These are phyloP conservation scores for Penicillium diatomitis DNA, from an alignment of 495 filamentous ascomycete genomes.

Conservation along the genomic window DNA sequence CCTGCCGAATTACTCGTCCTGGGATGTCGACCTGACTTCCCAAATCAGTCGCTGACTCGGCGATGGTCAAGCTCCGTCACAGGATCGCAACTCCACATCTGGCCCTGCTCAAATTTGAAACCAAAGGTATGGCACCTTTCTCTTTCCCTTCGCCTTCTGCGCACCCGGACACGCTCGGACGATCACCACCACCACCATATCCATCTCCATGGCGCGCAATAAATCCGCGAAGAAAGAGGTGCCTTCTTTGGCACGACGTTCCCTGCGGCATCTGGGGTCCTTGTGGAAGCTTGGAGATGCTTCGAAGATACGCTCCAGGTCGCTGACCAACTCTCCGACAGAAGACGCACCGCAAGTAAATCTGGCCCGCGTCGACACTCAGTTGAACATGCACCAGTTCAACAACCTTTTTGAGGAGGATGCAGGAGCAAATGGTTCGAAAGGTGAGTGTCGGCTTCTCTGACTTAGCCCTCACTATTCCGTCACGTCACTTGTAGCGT, in stretches of 20 bases:
- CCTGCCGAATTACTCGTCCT: neutral
- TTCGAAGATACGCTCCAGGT: neutral
- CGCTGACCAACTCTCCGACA: neutral
- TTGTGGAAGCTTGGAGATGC: neutral
- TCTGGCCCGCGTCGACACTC: constrained; percentile 35
- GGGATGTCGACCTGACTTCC: constrained; percentile 6
- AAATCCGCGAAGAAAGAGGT: neutral
- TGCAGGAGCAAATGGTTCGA: constrained; percentile 7
- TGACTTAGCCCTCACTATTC: too few species aligned
- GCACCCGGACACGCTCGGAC: neutral
- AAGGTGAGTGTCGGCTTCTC: constrained; percentile 7
- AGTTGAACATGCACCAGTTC: constrained; percentile 38
- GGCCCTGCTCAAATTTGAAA: constrained; percentile 19
- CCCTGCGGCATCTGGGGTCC: constrained; percentile 7
- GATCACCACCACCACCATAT: neutral
- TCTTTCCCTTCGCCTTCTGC: neutral
- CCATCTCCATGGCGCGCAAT: neutral
- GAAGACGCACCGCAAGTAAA: constrained; percentile 30
- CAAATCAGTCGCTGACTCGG: constrained; percentile 13
- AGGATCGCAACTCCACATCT: constrained; percentile 19
- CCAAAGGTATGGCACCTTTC: constrained; percentile 1
- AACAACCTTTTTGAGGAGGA: constrained; percentile 28
- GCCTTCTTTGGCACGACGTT: constrained; percentile 4
- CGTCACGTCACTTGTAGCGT: too few species aligned
- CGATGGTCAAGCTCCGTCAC: constrained; percentile 24